Evolutionary conservation across 2,329 filamentous ascomycete genomes (phyloP).

Genomic region (Aspergillus sojae): DNA sequence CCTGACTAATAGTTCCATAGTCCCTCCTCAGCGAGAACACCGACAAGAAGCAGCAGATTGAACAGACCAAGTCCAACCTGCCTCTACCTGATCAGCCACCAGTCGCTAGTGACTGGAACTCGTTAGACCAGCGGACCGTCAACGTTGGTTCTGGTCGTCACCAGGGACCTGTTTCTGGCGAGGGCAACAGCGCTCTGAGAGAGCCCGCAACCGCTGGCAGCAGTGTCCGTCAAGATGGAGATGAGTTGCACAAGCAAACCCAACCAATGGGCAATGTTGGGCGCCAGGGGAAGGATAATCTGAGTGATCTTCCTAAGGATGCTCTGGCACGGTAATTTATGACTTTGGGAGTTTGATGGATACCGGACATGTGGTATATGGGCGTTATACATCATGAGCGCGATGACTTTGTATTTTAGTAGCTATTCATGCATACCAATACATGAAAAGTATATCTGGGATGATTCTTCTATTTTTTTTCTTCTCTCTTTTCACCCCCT

Average conservation of each 20-base stretch:
- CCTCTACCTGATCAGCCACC: conserved; percentile 79
- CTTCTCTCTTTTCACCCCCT: not conserved
- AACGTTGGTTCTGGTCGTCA: conserved; percentile 68
- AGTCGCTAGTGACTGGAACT: conserved; percentile 76
- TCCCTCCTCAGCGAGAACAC: conserved; percentile 44
- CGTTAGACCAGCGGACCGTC: conserved; percentile 67
- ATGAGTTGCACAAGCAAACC: conserved; percentile 58
- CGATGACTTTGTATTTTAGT: conserved; percentile 8
- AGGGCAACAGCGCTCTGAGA: conserved; percentile 55
- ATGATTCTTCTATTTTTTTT: not conserved
- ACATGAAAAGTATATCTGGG: not conserved
- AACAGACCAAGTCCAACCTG: conserved; percentile 70
- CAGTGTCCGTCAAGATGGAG: conserved; percentile 51
- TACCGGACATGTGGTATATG: not conserved
- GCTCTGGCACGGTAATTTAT: conserved; percentile 52
- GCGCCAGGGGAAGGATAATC: conserved; percentile 62
- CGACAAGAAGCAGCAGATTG: conserved; percentile 66
- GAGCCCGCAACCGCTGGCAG: conserved; percentile 62
- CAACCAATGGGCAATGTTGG: conserved; percentile 55
- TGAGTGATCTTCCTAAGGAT: conserved; percentile 62
- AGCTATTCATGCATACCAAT: not conserved
- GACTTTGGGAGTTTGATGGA: not conserved
- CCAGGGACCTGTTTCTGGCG: conserved; percentile 55
- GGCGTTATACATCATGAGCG: conserved; percentile 30
- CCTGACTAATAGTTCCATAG: conserved; percentile 24